phyloP scores from a whole-genome alignment of 352 stramenopile genomes.

The Phytophthora aleatoria region DNA sequence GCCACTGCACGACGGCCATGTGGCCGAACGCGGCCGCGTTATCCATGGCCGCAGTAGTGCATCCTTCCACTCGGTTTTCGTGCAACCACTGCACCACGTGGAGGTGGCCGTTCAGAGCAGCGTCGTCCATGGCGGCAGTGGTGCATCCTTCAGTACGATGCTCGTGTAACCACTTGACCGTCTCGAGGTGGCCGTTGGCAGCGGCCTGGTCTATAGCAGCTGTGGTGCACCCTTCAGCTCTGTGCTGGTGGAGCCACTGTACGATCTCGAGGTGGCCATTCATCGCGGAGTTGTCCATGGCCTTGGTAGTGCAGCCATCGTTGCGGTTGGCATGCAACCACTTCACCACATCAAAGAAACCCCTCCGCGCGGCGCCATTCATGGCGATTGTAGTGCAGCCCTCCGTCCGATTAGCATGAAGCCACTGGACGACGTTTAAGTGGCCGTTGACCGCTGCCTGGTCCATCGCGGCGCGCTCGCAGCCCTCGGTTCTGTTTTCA shows the following conservation, averaged over 20 bases:
- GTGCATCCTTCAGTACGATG: conserved; percentile 37
- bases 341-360: conserved; percentile 29
- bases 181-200: conserved; percentile 47
- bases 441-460: conserved; percentile 32
- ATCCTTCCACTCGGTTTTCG: conserved; percentile 22
- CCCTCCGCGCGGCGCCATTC: conserved; percentile 26
- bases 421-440: conserved; percentile 32
- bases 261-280: conserved; percentile 34
- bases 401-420: conserved; percentile 21
- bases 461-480: conserved; percentile 31
- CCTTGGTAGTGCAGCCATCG: conserved; percentile 31
- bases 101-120: conserved; percentile 23
- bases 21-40: conserved; percentile 32
- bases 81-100: conserved; percentile 16
- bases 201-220: conserved; percentile 31
- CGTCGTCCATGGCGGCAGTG: conserved; percentile 26
- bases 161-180: conserved; percentile 59
- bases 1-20: conserved; percentile 36
- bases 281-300: conserved; percentile 37
- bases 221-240: conserved; percentile 26
- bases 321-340: conserved; percentile 27
- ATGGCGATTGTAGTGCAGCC: conserved; percentile 33
- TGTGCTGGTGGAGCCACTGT: conserved; percentile 32
- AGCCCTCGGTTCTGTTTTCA: conserved; percentile 28
- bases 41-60: conserved; percentile 20